Conservation (phyloP, 2,329 filamentous ascomycete genomes). For the Scytalidium lignicola region DNA sequence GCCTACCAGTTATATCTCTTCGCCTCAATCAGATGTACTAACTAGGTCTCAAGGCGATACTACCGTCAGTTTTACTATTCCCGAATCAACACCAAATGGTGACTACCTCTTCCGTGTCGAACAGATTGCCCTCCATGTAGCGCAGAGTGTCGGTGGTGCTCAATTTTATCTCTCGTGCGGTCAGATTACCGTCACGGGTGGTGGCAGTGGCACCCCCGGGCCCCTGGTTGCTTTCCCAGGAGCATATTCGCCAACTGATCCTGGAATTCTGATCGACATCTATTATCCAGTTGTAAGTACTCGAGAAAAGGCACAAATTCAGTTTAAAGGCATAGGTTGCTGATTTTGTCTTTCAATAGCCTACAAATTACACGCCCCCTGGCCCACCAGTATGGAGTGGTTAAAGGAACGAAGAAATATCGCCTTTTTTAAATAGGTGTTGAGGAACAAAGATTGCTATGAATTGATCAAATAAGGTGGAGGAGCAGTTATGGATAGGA, state of each 20-base stretch:
- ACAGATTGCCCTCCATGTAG: slow-evolving; percentile 26
- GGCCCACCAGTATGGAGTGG: slow-evolving; percentile 20
- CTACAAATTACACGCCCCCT: slow-evolving; percentile 19
- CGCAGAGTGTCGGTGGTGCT: slow-evolving; percentile 8
- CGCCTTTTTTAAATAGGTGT: too few species aligned
- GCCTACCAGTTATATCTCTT: too few species aligned
- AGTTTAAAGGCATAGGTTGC: neutral
- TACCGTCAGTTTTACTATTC: slow-evolving; percentile 30
- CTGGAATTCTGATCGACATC: slow-evolving; percentile 29
- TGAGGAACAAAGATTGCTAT: too few species aligned
- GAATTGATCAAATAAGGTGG: too few species aligned
- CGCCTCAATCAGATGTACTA: neutral
- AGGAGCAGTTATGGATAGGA: too few species aligned
- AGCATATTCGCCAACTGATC: slow-evolving; percentile 30
- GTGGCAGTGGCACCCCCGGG: slow-evolving; percentile 32
- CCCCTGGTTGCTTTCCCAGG: slow-evolving; percentile 31
- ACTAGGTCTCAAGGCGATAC: neutral
- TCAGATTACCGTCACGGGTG: slow-evolving; percentile 36
- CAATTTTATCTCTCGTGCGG: slow-evolving; percentile 31
- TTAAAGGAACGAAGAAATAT: too few species aligned
- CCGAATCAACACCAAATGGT: slow-evolving; percentile 29
- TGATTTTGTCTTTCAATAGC: slow-evolving; percentile 6
- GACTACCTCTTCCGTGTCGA: slow-evolving; percentile 33
- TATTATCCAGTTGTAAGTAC: slow-evolving; percentile 29
- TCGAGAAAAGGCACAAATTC: neutral